Percentiles rank a stretch among this genome's conserved stretches.
phyloP scores from a whole-genome alignment of 148 eudicot genomes.

The Tetragonia tetragonoides region DNA sequence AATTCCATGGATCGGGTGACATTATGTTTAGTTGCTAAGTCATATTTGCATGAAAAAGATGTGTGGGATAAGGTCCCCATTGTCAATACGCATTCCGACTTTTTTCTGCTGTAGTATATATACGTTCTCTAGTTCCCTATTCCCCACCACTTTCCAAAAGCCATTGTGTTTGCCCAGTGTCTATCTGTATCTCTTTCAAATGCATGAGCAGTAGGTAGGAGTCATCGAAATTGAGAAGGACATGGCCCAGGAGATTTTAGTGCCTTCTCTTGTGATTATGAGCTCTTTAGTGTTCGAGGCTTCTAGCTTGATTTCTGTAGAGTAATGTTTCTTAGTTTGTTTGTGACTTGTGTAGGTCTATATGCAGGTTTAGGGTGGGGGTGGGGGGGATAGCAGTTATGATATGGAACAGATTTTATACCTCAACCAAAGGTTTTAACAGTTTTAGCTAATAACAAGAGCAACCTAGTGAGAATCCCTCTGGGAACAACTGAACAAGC shows the following conservation, averaged over 20 bases:
- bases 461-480: too few species aligned
- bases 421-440: too few species aligned
- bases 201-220: background rate
- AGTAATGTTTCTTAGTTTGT: background rate
- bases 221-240: background rate
- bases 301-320: background rate
- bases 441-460: too few species aligned
- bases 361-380: background rate
- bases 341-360: background rate
- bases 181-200: too few species aligned
- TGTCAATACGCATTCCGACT: background rate
- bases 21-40: background rate
- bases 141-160: constrained; percentile 17
- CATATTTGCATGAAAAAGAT: constrained; percentile 11
- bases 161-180: background rate
- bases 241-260: constrained; percentile 8
- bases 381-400: background rate
- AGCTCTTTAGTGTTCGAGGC: background rate
- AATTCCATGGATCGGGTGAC: background rate
- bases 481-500: too few species aligned
- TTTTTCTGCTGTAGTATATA: background rate
- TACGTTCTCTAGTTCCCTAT: background rate
- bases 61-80: constrained; percentile 9
- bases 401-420: background rate
- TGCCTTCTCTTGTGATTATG: background rate